Evolutionary conservation across 768 basidiomycete genomes (phyloP).

Genomic region (Boletellus sp.): DNA sequence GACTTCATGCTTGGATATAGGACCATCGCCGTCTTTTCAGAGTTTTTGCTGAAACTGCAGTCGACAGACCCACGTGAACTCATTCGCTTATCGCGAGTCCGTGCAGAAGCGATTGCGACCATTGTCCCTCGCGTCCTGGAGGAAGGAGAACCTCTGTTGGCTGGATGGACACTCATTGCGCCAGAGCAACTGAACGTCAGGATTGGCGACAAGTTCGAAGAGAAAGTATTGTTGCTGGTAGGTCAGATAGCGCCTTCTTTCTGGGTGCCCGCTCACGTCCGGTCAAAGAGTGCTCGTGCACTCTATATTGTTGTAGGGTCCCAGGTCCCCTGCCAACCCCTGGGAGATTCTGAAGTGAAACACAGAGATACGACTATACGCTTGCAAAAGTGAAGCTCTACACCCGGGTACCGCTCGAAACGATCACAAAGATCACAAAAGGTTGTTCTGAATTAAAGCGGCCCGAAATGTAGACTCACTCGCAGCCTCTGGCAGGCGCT

Average conservation of each 20-base stretch:
- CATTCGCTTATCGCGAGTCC: conserved; percentile 81
- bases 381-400: conserved; percentile 89
- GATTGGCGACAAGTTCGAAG: conserved; percentile 81
- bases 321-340: not conserved
- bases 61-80: conserved; percentile 92
- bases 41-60: conserved; percentile 84
- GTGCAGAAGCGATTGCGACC: conserved; percentile 90
- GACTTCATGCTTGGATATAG: conserved; percentile 89
- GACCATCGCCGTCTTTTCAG: conserved; percentile 83
- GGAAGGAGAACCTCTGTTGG: conserved; percentile 73
- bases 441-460: conserved; percentile 40
- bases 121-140: conserved; percentile 71
- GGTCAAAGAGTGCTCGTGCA: conserved; percentile 40
- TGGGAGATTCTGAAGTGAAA: conserved; percentile 4
- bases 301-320: conserved; percentile 74
- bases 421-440: conserved; percentile 73
- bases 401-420: conserved; percentile 83
- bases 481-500: conserved; percentile 52
- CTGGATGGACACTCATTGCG: conserved; percentile 90
- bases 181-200: conserved; percentile 73
- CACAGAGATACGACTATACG: conserved; percentile 87
- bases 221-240: conserved; percentile 88
- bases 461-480: not conserved
- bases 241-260: conserved; percentile 27
- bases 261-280: not conserved